phyloP scores from a whole-genome alignment of 2,329 filamentous ascomycete genomes.

The Cytospora piceae region DNA sequence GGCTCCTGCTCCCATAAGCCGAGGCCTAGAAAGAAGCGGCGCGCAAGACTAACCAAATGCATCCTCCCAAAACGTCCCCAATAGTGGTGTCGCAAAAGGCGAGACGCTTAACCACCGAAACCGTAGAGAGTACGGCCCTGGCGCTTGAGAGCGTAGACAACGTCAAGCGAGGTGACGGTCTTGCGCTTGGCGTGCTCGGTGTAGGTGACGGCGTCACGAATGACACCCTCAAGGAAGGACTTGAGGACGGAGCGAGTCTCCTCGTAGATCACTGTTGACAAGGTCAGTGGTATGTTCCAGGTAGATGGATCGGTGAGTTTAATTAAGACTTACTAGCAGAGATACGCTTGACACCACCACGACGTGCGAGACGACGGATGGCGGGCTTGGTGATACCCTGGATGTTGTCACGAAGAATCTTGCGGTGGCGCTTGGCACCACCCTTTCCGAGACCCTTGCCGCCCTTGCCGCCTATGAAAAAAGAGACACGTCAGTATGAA shows the following conservation, averaged over 20 bases:
- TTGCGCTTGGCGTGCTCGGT: constrained; percentile 83
- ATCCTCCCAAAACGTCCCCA: constrained; percentile 16
- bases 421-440: constrained; percentile 97
- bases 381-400: constrained; percentile 99
- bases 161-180: constrained; percentile 68
- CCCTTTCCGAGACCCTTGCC: constrained; percentile 98
- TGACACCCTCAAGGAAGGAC: constrained; percentile 82
- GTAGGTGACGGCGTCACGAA: constrained; percentile 79
- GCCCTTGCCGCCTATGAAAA: constrained; percentile 78
- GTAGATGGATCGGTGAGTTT: background rate
- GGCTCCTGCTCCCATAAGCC: constrained; percentile 19
- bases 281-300: constrained; percentile 29
- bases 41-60: constrained; percentile 23
- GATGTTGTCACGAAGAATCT: constrained; percentile 99
- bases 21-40: constrained; percentile 8
- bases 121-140: constrained; percentile 70
- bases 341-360: constrained; percentile 99
- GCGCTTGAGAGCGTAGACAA: constrained; percentile 66
- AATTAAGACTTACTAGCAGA: constrained; percentile 74
- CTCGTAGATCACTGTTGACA: constrained; percentile 72
- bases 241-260: constrained; percentile 82
- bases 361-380: constrained; percentile 96
- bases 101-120: constrained; percentile 62
- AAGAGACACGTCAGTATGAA: constrained; percentile 50
- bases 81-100: background rate